Base-by-base conservation (phyloP, 345 rosid species). In the Gynandropsis gynandra region DNA sequence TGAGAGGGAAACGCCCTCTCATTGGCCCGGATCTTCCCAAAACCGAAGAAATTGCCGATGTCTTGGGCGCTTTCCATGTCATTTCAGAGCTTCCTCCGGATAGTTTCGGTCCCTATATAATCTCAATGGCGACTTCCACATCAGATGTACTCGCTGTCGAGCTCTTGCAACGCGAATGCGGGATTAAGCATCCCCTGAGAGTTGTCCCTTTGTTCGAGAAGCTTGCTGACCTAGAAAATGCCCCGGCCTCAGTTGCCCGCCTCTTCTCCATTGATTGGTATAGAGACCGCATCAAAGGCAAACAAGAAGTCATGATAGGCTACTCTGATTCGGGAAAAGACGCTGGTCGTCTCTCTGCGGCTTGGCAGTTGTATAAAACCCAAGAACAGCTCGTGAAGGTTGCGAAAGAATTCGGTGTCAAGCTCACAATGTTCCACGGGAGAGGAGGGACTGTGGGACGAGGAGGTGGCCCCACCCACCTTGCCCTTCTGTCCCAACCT, bases 321-420 rank as follows among this genome's bases (percentile, higher is more conserved):
- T 83, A 83, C 57, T 83, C 93, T 10, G 93, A 83, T 64, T 83
- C 88, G 4, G 88, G 93, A n/a, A 83, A 83, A 59, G 93, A 83
- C 65, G 93, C 88, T 7, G 93, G 93, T 8, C 76, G 88, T 40
- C 60, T 83, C 44, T 78, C 93, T 38, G 88, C 93, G 0, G 93
- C 88, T 33, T 83, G 88, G 88, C 85, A 81, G 63, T 55, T 83
- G 34, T 83, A 76, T 38, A 83, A 81, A 66, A 71, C 93, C 44
- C 93, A 83, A 67, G 93, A 81, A 59, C 85, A 83, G 52, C 88
- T 83, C 36, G 71, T 83, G 37, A 69, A 76, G 58, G 93, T 81
- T 8, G 88, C 93, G n/a, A 83, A 83, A 72, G 41, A 74, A 45
- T 79, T 39, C 43, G 83, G 88, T 7, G 68, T 83, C 12, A 83